Percentiles rank a stretch among this genome's conserved stretches.
phyloP scores from a whole-genome alignment of 1,284 basidiomycete species.

The Sanghuangporus sanghuang region DNA sequence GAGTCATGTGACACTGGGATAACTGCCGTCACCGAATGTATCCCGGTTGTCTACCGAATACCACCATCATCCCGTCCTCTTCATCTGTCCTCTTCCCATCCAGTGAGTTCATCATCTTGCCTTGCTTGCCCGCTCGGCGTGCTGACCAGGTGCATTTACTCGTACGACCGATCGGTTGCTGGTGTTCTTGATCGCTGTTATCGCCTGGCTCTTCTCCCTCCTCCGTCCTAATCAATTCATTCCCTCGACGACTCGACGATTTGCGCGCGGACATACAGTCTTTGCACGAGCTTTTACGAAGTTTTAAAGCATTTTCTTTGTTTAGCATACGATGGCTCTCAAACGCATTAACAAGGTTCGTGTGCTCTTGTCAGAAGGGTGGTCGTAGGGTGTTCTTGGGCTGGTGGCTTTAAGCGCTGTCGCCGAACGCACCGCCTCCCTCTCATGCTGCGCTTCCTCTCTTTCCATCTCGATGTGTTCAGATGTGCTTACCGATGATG shows the following conservation, averaged over 20 bases:
- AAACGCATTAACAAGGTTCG: conserved; percentile 98
- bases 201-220: neutral
- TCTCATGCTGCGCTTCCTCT: neutral
- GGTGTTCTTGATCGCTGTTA: conserved; percentile 4
- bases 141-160: neutral
- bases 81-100: neutral
- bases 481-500: neutral
- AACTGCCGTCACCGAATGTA: neutral
- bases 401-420: conserved; percentile 1
- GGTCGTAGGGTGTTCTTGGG: neutral
- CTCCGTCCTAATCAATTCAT: neutral
- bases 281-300: conserved; percentile 25
- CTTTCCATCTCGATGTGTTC: neutral
- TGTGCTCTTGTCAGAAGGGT: conserved; percentile 2
- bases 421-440: neutral
- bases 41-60: conserved; percentile 2
- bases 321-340: conserved; percentile 66
- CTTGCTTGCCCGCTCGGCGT: neutral
- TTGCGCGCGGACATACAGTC: neutral
- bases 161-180: neutral
- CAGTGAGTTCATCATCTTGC: conserved; percentile 9
- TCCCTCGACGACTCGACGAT: conserved; percentile 1
- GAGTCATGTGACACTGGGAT: conserved; percentile 7
- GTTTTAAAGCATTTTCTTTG: conserved; percentile 16
- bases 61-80: conserved; percentile 13